phyloP scores from a whole-genome alignment of 2,329 filamentous ascomycete genomes.

The Neospermospora avenae region DNA sequence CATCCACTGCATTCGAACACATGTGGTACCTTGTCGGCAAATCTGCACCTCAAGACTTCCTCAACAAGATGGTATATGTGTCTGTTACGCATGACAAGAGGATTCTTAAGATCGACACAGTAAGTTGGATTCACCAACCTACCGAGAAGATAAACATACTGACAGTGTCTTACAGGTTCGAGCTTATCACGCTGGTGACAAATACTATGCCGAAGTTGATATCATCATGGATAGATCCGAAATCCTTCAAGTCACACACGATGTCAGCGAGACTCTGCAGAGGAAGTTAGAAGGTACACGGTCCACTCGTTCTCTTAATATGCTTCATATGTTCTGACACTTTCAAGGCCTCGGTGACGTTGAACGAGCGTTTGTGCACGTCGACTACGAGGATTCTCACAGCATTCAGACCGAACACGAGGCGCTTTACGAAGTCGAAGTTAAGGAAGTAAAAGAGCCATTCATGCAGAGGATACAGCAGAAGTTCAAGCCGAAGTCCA shows the following conservation, averaged over 20 bases:
- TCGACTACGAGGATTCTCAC: conserved; percentile 47
- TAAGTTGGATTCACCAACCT: conserved; percentile 37
- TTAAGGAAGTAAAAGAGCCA: conserved; percentile 18
- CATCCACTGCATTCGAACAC: conserved; percentile 67
- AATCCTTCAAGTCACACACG: conserved; percentile 74
- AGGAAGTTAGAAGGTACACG: conserved; percentile 73
- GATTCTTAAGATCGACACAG: conserved; percentile 80
- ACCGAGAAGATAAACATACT: not conserved
- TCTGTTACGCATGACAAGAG: conserved; percentile 91
- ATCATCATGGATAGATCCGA: conserved; percentile 77
- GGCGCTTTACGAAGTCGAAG: conserved; percentile 20
- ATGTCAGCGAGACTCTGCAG: conserved; percentile 72
- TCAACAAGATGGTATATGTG: conserved; percentile 82
- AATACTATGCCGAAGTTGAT: conserved; percentile 79
- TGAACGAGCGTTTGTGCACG: conserved; percentile 67
- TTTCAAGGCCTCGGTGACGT: conserved; percentile 62
- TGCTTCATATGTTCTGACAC: not conserved
- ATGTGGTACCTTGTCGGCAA: conserved; percentile 79
- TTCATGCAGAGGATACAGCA: conserved; percentile 19
- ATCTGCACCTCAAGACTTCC: conserved; percentile 73
- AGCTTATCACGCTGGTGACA: conserved; percentile 82
- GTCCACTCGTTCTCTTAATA: not conserved
- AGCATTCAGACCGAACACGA: conserved; percentile 25
- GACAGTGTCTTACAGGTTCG: conserved; percentile 39
- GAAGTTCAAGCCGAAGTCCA: conserved; percentile 8